These are phyloP conservation scores for Rhizopus stolonifer DNA, from an alignment of 371 early-diverging fungal species.

Conservation along the genomic window DNA sequence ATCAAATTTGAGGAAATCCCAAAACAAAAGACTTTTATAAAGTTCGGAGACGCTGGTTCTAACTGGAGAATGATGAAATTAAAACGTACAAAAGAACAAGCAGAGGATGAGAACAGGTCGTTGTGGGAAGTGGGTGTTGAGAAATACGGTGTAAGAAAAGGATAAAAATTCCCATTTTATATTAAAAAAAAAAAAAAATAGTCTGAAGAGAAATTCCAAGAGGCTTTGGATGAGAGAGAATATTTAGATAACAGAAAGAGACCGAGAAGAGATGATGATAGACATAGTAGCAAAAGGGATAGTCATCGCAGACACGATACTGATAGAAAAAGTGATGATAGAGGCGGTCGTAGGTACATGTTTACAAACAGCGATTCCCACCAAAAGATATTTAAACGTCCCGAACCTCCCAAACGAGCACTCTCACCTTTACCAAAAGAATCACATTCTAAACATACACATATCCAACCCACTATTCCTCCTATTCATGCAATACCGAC, in stretches of 20 bases:
- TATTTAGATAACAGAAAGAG: slow-evolving; percentile 56
- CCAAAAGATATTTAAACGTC: slow-evolving; percentile 15
- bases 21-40: slow-evolving; percentile 23
- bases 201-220: slow-evolving; percentile 67
- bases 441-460: background rate
- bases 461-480: background rate
- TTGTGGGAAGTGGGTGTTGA: slow-evolving; percentile 73
- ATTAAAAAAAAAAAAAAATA: no score
- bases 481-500: slow-evolving; percentile 6
- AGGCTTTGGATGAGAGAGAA: slow-evolving; percentile 67
- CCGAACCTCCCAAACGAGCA: slow-evolving; percentile 6
- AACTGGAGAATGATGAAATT: slow-evolving; percentile 85
- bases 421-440: slow-evolving; percentile 1
- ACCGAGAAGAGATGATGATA: slow-evolving; percentile 7
- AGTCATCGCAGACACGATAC: slow-evolving; percentile 10
- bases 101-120: slow-evolving; percentile 64
- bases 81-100: slow-evolving; percentile 67
- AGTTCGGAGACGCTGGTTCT: slow-evolving; percentile 75
- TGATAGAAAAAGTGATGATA: slow-evolving; percentile 20
- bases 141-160: slow-evolving; percentile 59
- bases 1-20: slow-evolving; percentile 50
- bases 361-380: slow-evolving; percentile 31
- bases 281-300: slow-evolving; percentile 6
- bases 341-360: slow-evolving; percentile 25
- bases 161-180: background rate